Evolutionary conservation across 163 green algal genomes (phyloP).

Genomic region (Volvox carteri): DNA sequence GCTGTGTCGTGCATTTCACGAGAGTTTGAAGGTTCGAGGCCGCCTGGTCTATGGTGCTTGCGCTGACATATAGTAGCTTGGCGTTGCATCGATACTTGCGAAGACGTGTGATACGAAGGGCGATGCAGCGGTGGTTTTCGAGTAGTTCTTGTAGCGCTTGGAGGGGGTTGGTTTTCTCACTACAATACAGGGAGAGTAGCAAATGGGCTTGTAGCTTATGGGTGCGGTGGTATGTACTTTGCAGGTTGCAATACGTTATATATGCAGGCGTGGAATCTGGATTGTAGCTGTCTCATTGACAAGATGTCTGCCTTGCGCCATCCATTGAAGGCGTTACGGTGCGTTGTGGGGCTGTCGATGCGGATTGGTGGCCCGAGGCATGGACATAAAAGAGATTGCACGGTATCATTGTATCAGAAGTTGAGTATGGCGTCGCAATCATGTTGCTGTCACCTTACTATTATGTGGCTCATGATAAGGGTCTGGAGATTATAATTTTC

Average conservation of each 20-base stretch:
- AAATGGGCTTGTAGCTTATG: neutral
- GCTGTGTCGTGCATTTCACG: neutral
- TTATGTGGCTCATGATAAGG: too few species aligned
- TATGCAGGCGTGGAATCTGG: neutral
- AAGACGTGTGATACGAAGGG: neutral
- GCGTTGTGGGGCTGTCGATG: neutral
- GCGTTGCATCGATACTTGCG: neutral
- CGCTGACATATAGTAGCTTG: neutral
- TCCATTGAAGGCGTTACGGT: conserved; percentile 11
- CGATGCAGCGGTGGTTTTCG: neutral
- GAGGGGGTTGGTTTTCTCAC: neutral
- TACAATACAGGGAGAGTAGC: neutral
- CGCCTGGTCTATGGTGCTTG: neutral
- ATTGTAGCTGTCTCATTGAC: neutral
- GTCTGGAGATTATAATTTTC: too few species aligned
- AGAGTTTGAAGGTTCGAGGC: neutral
- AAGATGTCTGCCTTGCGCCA: neutral
- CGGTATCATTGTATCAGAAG: neutral
- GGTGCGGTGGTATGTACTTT: neutral
- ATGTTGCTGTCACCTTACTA: too few species aligned
- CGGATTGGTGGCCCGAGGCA: neutral
- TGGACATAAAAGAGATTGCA: neutral
- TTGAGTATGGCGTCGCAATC: neutral
- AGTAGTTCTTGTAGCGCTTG: neutral
- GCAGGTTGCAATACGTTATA: conserved; percentile 26